Conservation (phyloP, 768 basidiomycete species). For the Gelatoporia subvermispora region DNA sequence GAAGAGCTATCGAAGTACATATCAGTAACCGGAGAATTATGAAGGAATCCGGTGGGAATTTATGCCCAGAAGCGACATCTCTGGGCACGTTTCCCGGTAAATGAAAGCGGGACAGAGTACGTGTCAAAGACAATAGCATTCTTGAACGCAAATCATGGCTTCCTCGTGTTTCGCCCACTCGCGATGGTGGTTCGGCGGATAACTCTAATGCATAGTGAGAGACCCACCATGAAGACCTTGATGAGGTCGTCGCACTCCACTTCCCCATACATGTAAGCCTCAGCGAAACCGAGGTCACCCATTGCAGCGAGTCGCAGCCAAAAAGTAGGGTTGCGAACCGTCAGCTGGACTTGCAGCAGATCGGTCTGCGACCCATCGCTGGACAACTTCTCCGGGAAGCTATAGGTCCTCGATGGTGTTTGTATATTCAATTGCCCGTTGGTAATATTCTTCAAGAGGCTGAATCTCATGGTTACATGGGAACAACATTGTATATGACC, state of each 20-base stretch:
- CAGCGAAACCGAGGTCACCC: conserved; percentile 69
- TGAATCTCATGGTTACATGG: background rate
- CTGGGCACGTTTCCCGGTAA: too few relatives aligned
- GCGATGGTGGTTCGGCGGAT: background rate
- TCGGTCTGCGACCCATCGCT: conserved; percentile 4
- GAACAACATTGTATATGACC: background rate
- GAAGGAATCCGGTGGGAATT: background rate
- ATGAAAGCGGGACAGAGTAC: too few relatives aligned
- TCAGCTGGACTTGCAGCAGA: conserved; percentile 5
- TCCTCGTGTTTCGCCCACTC: too few relatives aligned
- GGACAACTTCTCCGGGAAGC: conserved; percentile 29
- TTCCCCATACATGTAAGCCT: conserved; percentile 78
- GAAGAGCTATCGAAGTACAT: conserved; percentile 45
- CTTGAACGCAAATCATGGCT: too few relatives aligned
- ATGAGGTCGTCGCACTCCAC: conserved; percentile 65
- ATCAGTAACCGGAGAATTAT: background rate
- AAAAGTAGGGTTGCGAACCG: conserved; percentile 37
- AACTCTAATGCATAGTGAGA: background rate
- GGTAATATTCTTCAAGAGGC: conserved; percentile 31
- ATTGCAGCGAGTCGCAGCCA: conserved; percentile 55
- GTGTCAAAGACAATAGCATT: background rate
- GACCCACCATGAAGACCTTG: conserved; percentile 53
- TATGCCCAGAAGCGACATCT: background rate
- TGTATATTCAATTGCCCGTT: conserved; percentile 45
- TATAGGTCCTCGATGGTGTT: conserved; percentile 40